Percentiles rank a stretch among this genome's conserved stretches.
Evolutionary conservation across 805 yeast species (phyloP).

Genomic region (Saccharomycopsis sp.): DNA sequence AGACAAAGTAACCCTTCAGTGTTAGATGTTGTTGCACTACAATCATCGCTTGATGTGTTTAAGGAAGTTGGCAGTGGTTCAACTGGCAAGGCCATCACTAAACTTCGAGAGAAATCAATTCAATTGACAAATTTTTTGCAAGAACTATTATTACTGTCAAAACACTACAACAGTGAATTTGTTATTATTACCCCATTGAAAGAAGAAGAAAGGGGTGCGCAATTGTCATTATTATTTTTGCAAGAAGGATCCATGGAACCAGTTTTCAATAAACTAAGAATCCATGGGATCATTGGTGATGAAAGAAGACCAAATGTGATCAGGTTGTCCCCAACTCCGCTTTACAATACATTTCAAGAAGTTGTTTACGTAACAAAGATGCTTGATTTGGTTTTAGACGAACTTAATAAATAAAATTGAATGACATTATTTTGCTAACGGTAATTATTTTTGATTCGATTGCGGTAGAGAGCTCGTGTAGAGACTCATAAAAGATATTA

Average conservation of each 20-base stretch:
- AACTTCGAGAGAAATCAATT: constrained; percentile 49
- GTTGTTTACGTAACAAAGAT: constrained; percentile 40
- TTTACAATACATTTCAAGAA: constrained; percentile 73
- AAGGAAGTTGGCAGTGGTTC: constrained; percentile 54
- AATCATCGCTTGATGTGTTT: constrained; percentile 58
- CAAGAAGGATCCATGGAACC: constrained; percentile 51
- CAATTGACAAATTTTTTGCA: constrained; percentile 53
- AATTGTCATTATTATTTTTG: constrained; percentile 65
- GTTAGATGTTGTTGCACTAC: constrained; percentile 69
- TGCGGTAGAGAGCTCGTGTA: too few relatives aligned
- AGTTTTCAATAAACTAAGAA: constrained; percentile 42
- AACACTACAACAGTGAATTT: constrained; percentile 46
- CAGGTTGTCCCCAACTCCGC: constrained; percentile 78
- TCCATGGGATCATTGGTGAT: constrained; percentile 69
- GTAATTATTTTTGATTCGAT: too few relatives aligned
- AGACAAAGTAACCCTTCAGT: constrained; percentile 90
- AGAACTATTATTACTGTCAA: constrained; percentile 37
- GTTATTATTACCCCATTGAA: constrained; percentile 68
- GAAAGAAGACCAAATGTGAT: constrained; percentile 90
- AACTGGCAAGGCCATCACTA: constrained; percentile 29
- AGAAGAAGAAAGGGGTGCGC: constrained; percentile 64
- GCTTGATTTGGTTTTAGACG: constrained; percentile 36
- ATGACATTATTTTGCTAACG: too few relatives aligned
- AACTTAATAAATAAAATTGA: too few relatives aligned
- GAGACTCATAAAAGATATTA: too few relatives aligned